Conservation (phyloP, 345 rosid species). For the Lumnitzera racemosa region DNA sequence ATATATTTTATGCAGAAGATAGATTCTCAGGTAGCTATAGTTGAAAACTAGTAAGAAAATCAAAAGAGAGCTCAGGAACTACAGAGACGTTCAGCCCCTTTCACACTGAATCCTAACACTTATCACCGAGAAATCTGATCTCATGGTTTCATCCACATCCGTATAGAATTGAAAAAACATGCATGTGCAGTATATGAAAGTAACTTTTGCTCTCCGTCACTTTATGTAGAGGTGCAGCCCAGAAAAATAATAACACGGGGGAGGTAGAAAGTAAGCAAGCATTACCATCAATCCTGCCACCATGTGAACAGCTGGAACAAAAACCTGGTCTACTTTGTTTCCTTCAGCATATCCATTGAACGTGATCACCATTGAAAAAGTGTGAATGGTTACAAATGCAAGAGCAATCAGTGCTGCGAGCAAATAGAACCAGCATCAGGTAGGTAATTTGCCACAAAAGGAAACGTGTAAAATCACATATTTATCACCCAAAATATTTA, state of each 20-base stretch:
- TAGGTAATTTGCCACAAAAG: conserved; percentile 3
- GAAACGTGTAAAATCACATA: background rate
- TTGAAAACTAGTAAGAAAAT: no score
- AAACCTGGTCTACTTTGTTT: conserved; percentile 68
- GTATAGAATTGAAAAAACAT: no score
- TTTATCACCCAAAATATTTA: conserved; percentile 1
- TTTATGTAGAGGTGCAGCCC: no score
- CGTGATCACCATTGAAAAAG: conserved; percentile 95
- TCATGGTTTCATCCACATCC: no score
- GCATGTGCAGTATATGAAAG: no score
- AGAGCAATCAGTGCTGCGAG: conserved; percentile 81
- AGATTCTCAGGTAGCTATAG: no score
- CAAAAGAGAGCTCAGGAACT: no score
- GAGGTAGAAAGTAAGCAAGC: conserved; percentile 1
- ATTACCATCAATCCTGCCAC: conserved; percentile 82
- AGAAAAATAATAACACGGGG: background rate
- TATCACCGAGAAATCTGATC: no score
- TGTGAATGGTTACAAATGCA: conserved; percentile 85
- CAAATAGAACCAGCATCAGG: conserved; percentile 17
- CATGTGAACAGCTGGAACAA: conserved; percentile 80
- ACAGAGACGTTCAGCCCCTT: no score
- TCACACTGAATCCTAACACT: no score
- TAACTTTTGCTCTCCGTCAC: no score
- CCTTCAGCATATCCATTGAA: conserved; percentile 86
- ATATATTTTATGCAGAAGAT: no score